Base-by-base conservation (phyloP, 306 rosid species). In the Mimosa bimucronata region DNA sequence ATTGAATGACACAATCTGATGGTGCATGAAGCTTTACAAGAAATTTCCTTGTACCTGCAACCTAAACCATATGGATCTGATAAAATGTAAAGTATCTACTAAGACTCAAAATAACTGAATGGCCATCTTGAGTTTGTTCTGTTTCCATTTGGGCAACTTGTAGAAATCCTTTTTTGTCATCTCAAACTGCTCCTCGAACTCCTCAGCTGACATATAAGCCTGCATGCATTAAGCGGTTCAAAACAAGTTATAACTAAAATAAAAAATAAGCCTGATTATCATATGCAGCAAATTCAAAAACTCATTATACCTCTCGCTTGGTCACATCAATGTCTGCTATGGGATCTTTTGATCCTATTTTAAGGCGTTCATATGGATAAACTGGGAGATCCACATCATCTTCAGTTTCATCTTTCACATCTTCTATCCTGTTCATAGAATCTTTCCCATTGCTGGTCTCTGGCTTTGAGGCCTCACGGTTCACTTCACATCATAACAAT, bases 131-230 rank as follows among this genome's bases (percentile, higher is more conserved):
- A 90, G 88, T 92, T 96, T 96, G 92, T 93, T 96, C 88, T 96
- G 99, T 86, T 96, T 96, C 99, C 99, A 96, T 87, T 88, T 96
- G 45, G 99, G 98, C 79, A 96, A 80, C 90, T 85, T 90, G 88
- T 86, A 87, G 77, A 96, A 93, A 2, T 91, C 93, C 9, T 64
- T 89, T 83, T 87, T 96, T 5, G 79, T 71, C 99, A 91, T 89
- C 79, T 92, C 93, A 9, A 96, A 80, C 79, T 86, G 87, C 91
- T 87, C 91, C 68, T 88, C 82, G 88, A 96, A 96, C 86, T 93
- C 99, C 38, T 73, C 94, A 25, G 91, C 34, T 12, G 99, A 96
- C 79, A 96, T 83, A 84, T 96, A 96, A 55, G 92, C 90, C 99
- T 95, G 93, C 85, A 71, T 37, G 86, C 74, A 70, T 75, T 44